Base-by-base conservation (phyloP, 306 rosid genomes). In the Quercus rubra region DNA sequence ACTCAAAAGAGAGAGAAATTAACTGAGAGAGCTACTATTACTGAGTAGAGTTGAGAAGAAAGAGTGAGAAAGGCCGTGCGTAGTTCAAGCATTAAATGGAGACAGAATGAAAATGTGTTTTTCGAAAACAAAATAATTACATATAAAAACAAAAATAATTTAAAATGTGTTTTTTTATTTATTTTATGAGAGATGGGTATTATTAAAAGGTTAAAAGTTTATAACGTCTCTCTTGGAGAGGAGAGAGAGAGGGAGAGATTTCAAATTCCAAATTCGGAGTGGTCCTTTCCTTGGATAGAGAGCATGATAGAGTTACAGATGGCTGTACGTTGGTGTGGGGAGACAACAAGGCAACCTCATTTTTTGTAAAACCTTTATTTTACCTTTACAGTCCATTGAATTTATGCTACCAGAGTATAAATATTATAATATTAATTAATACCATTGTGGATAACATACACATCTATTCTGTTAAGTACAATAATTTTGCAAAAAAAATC, bases 231-330 rank as follows among this genome's bases (percentile, higher is more conserved):
- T 91, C 43, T 81, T 5, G 21, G 83, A 51, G 86, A 13, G 17
- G 54, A 49, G 54, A 49, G 54, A 49, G 54, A 49, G 54, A 77
- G 93, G 83, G 90, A 43, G 72, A 4, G 74, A 81, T 84, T 94
- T 94, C 97, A 92, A 94, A 94, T 88, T 94, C 92, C 88, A 79
- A 89, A 87, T 78, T 82, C 71, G 70, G 77, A 85, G 64, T 64
- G 67, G 84, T 66, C 71, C 73, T 49, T 49, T 35, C 84, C 74
- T 19, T 74, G 56, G 61, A 80, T 85, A 61, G 77, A 81, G 86
- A 61, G 77, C 64, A 67, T 59, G 86, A 78, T 85, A 84, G 38
- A 79, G 74, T 83, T 28, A 80, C 90, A 1, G 1, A 1, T 1
- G 3, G 41, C 55, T 69, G 82, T 7, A 70, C 25, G 51, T 1